Base-by-base conservation (phyloP, 495 filamentous ascomycete genomes). In the Neurospora sp. region DNA sequence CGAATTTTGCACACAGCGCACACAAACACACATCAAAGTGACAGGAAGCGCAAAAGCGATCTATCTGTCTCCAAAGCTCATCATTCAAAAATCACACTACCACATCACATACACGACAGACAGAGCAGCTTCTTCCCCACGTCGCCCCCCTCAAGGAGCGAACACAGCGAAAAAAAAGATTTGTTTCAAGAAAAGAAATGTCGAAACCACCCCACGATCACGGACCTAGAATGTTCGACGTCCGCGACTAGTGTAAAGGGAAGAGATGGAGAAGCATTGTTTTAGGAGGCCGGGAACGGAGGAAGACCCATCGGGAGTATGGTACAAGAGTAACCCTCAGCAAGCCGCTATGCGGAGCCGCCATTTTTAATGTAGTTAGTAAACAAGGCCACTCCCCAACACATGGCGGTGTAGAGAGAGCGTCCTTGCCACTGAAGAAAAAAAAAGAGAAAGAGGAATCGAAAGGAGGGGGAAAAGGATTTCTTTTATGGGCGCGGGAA, bases 281-380 rank as follows among this genome's bases (percentile, higher is more conserved):
- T 81, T 72, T 77, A 74, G 80, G 80, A 76, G 80, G 80, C 80
- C 76, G 80, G 80, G 80, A 81, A 81, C 80, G 80, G 80, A 81
- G 79, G 80, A 75, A 78, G 73, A 80, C 77, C 73, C 80, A 81
- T 77, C 38, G 76, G 72, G 71, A 75, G 72, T 46, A 20, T 38
- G 70, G 54, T 66, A 66, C 54, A 66, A 42, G 54, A 74, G 74
- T 80, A 80, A 80, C 80, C 80, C 80, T 81, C 80, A 81, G 80
- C 80, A 77, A 80, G 80, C 79, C 80, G 72, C 79, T 44, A 40
- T 79, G 80, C 71, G 80, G 79, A 81, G 80, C 80, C 80, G 37
- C 74, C 74, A 70, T 69, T 40, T 46, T 69, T 62, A 73, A 66
- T 66, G 54, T 66, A 66, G 54, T 39, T 31, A 77, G 74, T 71